Evolutionary conservation across 352 stramenopile species (phyloP).

Genomic region (Phytophthora niederhauseri): DNA sequence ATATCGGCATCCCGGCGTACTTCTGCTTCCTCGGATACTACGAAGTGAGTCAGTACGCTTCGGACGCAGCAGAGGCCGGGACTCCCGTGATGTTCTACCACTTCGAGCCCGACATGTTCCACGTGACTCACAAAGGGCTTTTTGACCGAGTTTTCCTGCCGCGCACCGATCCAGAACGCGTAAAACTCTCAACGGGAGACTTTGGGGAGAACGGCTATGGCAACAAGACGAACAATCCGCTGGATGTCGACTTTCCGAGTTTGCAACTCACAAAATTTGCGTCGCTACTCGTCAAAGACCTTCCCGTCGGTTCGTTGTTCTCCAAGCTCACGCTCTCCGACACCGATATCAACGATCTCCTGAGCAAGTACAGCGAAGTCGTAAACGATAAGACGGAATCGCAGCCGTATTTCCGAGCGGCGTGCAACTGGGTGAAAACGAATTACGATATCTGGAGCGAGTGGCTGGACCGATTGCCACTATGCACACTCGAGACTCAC

Average conservation of each 20-base stretch:
- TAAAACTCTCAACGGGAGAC: constrained; percentile 36
- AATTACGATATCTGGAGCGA: constrained; percentile 59
- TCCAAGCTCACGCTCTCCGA: constrained; percentile 42
- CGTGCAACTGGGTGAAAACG: constrained; percentile 54
- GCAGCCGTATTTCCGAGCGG: constrained; percentile 42
- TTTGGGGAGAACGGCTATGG: constrained; percentile 64
- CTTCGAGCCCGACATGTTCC: constrained; percentile 58
- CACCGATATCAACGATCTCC: constrained; percentile 46
- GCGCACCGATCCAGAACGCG: constrained; percentile 29
- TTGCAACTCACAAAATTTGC: constrained; percentile 46
- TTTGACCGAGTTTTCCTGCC: constrained; percentile 61
- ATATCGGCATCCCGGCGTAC: constrained; percentile 59
- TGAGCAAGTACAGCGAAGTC: constrained; percentile 29
- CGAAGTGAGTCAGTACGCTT: constrained; percentile 39
- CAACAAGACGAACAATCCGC: constrained; percentile 43
- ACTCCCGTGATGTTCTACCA: constrained; percentile 58
- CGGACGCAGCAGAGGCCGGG: constrained; percentile 30
- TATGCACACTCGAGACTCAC: constrained; percentile 42
- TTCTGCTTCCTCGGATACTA: constrained; percentile 67
- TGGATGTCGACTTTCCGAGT: constrained; percentile 52
- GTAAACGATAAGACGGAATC: constrained; percentile 11
- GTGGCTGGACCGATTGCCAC: constrained; percentile 46
- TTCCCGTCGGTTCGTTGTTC: constrained; percentile 33
- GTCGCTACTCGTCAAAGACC: constrained; percentile 27
- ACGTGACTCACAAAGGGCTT: constrained; percentile 35